Evolutionary conservation across 441 rosid genomes (phyloP), one percentile per base, ranked within the genome.

Genomic region (Erysimum cheiri): DNA sequence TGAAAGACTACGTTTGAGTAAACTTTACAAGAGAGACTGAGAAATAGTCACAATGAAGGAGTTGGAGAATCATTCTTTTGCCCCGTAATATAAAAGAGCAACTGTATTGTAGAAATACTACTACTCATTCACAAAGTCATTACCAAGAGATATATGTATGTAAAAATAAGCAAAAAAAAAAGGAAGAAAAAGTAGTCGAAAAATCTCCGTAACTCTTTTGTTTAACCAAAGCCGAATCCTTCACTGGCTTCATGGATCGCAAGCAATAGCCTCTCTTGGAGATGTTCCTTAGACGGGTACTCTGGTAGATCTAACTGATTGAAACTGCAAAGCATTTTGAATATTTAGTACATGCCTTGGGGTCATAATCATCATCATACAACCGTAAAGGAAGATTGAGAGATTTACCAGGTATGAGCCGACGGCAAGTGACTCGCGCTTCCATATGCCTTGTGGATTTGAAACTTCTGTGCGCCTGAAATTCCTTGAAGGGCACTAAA

Each of bases 371-470:
- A 39, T 39, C 43, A 31, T 53, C 59, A 50, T 4, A 24, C 37
- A 10, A 43, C 15, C 3, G 12, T 3, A 31, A 31, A 12, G 15
- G 15, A 13, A 10, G 13, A 14, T 55, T 31, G 50, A n/a, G 50
- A 35, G 50, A 6, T 60, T 26, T 41, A 94, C 98, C 98, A 94
- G 52, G 98, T 94, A 77, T 94, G 98, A 43, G 98, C 98, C 11
- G 98, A 94, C 37, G 98, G 97, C 78, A 94, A 82, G 73, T 88
- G 97, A 79, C 86, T 90, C 12, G 85, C 72, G 73, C 96, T 89
- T 75, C 98, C 98, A 69, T 94, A 94, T 17, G 98, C 98, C 77
- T 88, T 94, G 92, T 94, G 98, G 81, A 94, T 94, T 82, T 94
- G 98, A 69, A 94, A 94, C 84, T 89, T 94, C 64, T 94, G 98